Base-by-base conservation (phyloP, 2,329 filamentous ascomycete genomes). In the Mycosphaerella sp. region DNA sequence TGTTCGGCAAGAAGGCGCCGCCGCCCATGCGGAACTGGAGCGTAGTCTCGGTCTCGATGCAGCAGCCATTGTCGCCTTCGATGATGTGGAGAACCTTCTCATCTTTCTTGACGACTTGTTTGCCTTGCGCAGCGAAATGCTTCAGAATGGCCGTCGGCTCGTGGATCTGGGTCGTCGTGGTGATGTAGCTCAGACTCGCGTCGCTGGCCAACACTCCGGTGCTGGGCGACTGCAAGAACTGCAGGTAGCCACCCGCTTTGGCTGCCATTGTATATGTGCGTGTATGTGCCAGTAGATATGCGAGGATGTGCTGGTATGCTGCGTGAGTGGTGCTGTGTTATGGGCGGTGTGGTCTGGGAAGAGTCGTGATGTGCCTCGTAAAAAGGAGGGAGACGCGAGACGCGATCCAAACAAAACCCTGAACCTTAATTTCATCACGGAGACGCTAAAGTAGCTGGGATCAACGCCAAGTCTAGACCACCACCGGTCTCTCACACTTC, bases 11-110 rank as follows among this genome's bases (percentile, higher is more conserved):
- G 74, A 93, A 97, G 60, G 85, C 80, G 60, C 90, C 92, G 61
- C 92, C 93, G 59, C 86, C 84, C 58, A 79, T 83, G 53, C 84
- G 70, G 70, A 98, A 96, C 68, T 95, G 86, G 45, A 97, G 73
- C 1, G 83, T 83, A 23, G 89, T 93, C 66, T 95, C 86, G 45
- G 90, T 78, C 72, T 97, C 91, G 55, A 88, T 68, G 53, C 84
- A 87, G 61, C 95, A 73, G 43, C 83, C 81, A 70, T 83, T 80
- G 53, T 78, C 70, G 57, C 84, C 83, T 69, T 95, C 87, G 50
- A 97, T 79, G 26, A 81, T 77, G 66, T 82, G 83, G 59, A 97
- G 75, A 49, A 92, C 73, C 42, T 85, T 85, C 72, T 95, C 83
- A 63, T 85, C 83, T 74, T 88, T 91, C 78, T 89, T 95, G 72